Evolutionary conservation across 352 stramenopile genomes (phyloP), one percentile per base, ranked within the genome.

Genomic region (Globisporangium heterothallicum): DNA sequence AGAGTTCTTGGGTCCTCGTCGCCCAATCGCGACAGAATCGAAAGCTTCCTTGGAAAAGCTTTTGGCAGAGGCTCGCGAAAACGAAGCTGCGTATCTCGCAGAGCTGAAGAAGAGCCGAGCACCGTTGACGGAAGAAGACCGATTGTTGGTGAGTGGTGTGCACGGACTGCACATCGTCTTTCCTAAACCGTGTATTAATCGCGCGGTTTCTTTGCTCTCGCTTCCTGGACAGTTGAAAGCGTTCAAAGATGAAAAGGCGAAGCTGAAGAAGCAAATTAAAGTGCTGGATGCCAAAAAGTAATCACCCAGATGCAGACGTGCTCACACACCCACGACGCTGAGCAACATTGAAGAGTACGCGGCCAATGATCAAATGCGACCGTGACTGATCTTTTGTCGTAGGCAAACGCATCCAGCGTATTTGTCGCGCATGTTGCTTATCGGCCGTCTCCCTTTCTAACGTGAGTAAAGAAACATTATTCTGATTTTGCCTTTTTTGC

Each of bases 211-310:
- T 49, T 9, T 36, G 9, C 25, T 24, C 35, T 21, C 27, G 34
- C 16, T n/a, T 25, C 16, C 21, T 22, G 4, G 13, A 41, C 55
- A 92, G 82, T 36, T 88, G 34, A 72, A 92, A 72, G 81, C 79
- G 29, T 92, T 86, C 64, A 92, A 92, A 56, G 77, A 90, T 53
- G 84, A 94, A 56, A 94, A 94, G 54, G 68, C 79, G 19, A 70
- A 81, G 62, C 57, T 92, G 57, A 90, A 94, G 58, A 86, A 90
- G 60, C 72, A 94, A 61, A 77, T 94, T 53, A 88, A 89, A 62
- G 76, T 86, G 32, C 40, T 91, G 53, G 75, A 84, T 57, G 73
- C 61, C 40, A 76, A 50, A 58, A 87, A 87, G 61, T 87, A 76
- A 61, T 27, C 24, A 26, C 14, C 7, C 3, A 18, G 14, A 16